phyloP scores from a whole-genome alignment of 2,329 filamentous ascomycete species.

The Didymellaceae sp. region DNA sequence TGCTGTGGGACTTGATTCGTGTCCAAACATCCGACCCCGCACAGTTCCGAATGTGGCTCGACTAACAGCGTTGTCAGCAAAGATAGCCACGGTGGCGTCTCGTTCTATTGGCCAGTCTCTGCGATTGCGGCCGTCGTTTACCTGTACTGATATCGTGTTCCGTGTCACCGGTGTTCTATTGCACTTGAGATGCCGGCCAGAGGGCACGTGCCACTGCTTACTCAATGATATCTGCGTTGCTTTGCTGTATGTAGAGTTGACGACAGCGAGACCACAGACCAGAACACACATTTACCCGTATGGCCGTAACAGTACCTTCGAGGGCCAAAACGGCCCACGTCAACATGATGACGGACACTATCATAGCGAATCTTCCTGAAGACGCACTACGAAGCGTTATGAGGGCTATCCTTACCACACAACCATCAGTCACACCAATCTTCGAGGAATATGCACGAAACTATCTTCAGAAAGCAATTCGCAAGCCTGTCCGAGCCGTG shows the following conservation, averaged over 20 bases:
- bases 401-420: slow-evolving; percentile 38
- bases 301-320: not conserved
- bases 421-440: slow-evolving; percentile 38
- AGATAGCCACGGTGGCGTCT: no score
- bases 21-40: no score
- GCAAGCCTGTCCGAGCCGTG: not conserved
- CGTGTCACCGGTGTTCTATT: no score
- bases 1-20: no score
- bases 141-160: no score
- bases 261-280: no score
- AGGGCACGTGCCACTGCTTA: not conserved
- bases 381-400: slow-evolving; percentile 52
- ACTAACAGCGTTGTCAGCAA: no score
- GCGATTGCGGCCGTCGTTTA: no score
- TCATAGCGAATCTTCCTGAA: slow-evolving; percentile 52
- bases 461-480: slow-evolving; percentile 7
- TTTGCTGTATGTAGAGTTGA: no score
- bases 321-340: slow-evolving; percentile 49
- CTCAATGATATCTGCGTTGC: no score
- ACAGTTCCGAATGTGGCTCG: no score
- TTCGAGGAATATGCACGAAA: slow-evolving; percentile 42
- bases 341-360: slow-evolving; percentile 57
- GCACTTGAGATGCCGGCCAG: not conserved
- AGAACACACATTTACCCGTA: not conserved
- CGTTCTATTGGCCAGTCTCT: no score